A percentile compares a stretch with the other conserved stretches of the same genome.
phyloP scores from a whole-genome alignment of 2,329 filamentous ascomycete genomes.

The Ophiostoma ips region DNA sequence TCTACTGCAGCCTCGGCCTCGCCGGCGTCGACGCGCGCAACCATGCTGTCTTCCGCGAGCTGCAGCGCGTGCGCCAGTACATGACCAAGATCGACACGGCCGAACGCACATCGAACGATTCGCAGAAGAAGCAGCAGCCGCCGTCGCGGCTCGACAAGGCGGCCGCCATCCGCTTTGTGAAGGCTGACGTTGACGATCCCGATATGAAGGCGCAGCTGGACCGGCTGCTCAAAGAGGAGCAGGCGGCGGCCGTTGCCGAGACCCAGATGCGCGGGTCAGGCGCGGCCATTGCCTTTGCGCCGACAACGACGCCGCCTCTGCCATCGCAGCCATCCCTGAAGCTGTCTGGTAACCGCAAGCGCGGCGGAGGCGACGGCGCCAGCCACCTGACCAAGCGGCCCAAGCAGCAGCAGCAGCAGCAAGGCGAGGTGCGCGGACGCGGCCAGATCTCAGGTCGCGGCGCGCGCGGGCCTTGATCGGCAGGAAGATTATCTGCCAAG shows the following conservation, averaged over 20 bases:
- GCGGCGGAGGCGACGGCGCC: not conserved
- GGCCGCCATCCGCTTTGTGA: conserved; percentile 70
- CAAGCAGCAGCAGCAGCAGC: conserved; percentile 4
- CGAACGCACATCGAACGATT: conserved; percentile 33
- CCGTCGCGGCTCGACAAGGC: conserved; percentile 50
- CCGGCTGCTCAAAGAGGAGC: conserved; percentile 38
- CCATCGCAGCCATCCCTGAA: not conserved
- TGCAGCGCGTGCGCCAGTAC: conserved; percentile 78
- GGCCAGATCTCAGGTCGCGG: conserved; percentile 4
- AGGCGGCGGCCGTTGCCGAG: conserved; percentile 9
- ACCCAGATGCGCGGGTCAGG: not conserved
- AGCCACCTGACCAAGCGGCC: conserved; percentile 9
- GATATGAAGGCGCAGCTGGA: conserved; percentile 38
- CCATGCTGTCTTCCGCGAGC: conserved; percentile 73
- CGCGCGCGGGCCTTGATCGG: conserved; percentile 4
- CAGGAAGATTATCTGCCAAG: too few species aligned
- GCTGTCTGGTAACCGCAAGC: conserved; percentile 2
- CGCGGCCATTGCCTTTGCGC: not conserved
- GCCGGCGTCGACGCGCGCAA: conserved; percentile 69
- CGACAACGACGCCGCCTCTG: too few species aligned
- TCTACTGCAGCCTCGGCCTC: conserved; percentile 71
- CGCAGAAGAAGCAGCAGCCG: conserved; percentile 28
- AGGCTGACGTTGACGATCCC: conserved; percentile 53
- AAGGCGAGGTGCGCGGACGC: not conserved
- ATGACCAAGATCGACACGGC: conserved; percentile 78